Percentiles rank a stretch among this genome's conserved stretches.
Conservation (phyloP, 2,329 filamentous ascomycete species). For the Pezicula radicicola region DNA sequence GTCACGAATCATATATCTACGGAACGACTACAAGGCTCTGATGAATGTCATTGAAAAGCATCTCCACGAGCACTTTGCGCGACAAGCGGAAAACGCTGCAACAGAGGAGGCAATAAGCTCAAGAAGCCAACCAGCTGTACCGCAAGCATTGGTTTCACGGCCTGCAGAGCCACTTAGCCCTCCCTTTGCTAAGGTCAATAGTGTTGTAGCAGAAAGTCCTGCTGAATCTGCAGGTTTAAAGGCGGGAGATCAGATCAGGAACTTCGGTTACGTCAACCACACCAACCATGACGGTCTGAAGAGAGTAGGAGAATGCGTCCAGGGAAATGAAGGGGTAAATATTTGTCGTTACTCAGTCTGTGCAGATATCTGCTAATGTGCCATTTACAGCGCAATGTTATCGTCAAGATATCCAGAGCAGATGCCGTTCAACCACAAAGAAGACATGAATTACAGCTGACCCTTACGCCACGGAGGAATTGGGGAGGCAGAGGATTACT, state of each 20-base stretch:
- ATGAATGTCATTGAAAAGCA: conserved; percentile 82
- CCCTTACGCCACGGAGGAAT: conserved; percentile 70
- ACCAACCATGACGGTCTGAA: conserved; percentile 82
- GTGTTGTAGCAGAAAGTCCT: conserved; percentile 73
- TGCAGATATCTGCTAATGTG: conserved; percentile 8
- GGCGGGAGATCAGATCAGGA: conserved; percentile 75
- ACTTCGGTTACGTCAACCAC: conserved; percentile 81
- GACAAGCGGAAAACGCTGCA: conserved; percentile 43
- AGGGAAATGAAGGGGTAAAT: conserved; percentile 83
- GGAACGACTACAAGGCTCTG: conserved; percentile 89
- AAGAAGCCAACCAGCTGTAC: conserved; percentile 26
- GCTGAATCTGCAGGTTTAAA: conserved; percentile 80
- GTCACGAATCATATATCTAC: conserved; percentile 81
- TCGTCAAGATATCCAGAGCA: conserved; percentile 61
- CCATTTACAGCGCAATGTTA: conserved; percentile 57
- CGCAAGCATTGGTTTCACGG: conserved; percentile 29
- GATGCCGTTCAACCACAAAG: conserved; percentile 13
- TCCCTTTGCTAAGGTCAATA: conserved; percentile 88
- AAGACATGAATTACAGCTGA: conserved; percentile 61
- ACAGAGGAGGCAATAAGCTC: conserved; percentile 20
- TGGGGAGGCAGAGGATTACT: conserved; percentile 91
- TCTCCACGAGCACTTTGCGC: conserved; percentile 89
- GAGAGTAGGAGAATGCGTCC: conserved; percentile 86
- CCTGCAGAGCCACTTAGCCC: conserved; percentile 40
- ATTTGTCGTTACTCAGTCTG: neutral